Conservation (phyloP, 1,284 basidiomycete genomes). For the Xanthoconium separans region DNA sequence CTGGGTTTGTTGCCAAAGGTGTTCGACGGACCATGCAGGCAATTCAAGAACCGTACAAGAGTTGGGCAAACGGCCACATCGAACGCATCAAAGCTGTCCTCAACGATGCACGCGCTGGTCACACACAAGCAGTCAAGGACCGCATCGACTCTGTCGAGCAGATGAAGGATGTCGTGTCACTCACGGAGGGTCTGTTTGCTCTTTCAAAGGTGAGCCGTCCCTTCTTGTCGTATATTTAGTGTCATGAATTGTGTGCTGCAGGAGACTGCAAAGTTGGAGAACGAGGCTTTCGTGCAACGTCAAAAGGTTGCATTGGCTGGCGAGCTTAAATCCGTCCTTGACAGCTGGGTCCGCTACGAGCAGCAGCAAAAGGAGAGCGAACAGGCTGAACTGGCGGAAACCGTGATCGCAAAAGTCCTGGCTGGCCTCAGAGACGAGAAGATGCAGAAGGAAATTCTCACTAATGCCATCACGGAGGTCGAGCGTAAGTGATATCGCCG, state of each 20-base stretch:
- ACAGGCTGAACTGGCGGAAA: constrained; percentile 87
- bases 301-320: constrained; percentile 87
- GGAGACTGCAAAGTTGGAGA: constrained; percentile 93
- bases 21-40: constrained; percentile 11
- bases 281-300: constrained; percentile 86
- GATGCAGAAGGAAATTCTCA: constrained; percentile 89
- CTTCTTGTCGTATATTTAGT: neutral
- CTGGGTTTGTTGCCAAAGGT: neutral
- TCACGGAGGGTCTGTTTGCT: constrained; percentile 89
- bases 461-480: constrained; percentile 84
- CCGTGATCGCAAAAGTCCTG: constrained; percentile 85
- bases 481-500: constrained; percentile 70
- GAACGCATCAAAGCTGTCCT: constrained; percentile 82
- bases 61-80: constrained; percentile 92
- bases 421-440: constrained; percentile 86
- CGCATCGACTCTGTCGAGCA: constrained; percentile 90
- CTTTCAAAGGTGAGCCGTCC: constrained; percentile 75
- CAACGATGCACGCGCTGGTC: constrained; percentile 81
- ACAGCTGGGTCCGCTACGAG: constrained; percentile 98
- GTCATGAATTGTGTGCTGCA: constrained; percentile 32
- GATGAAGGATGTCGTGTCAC: constrained; percentile 91
- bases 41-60: constrained; percentile 79
- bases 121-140: constrained; percentile 91
- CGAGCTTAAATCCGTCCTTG: constrained; percentile 93
- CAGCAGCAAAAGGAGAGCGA: constrained; percentile 96